Conservation (phyloP, 2,329 filamentous ascomycete genomes). For the Fusarium poae region DNA sequence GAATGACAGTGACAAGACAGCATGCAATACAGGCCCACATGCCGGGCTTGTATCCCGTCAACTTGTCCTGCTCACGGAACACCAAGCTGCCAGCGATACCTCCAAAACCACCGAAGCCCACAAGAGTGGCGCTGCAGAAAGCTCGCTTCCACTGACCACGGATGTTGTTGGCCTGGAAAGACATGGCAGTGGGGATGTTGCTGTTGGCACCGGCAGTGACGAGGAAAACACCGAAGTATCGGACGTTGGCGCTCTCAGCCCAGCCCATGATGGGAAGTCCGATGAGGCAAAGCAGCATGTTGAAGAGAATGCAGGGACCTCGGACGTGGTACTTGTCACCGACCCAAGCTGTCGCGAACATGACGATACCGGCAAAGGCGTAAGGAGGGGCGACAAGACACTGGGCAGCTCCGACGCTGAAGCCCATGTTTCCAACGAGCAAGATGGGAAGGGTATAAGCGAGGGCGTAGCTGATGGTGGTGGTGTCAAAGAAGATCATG, state of each 20-base stretch:
- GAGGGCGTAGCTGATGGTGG: constrained; percentile 79
- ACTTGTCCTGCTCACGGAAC: constrained; percentile 70
- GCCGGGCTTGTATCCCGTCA: constrained; percentile 66
- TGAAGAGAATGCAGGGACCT: constrained; percentile 74
- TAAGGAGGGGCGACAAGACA: constrained; percentile 80
- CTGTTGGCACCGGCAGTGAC: constrained; percentile 81
- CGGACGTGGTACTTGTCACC: constrained; percentile 77
- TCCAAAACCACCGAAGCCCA: constrained; percentile 82
- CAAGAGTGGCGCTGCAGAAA: constrained; percentile 79
- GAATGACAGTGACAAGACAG: constrained; percentile 59
- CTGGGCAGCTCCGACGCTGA: constrained; percentile 72
- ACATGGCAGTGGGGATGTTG: constrained; percentile 80
- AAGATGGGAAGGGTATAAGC: constrained; percentile 86
- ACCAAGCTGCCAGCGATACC: constrained; percentile 82
- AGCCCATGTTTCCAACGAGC: constrained; percentile 72
- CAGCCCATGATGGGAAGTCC: constrained; percentile 82
- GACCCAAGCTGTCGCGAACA: constrained; percentile 70
- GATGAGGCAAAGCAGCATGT: constrained; percentile 74
- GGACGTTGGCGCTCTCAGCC: constrained; percentile 64
- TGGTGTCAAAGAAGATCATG: constrained; percentile 73
- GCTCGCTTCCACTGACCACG: constrained; percentile 91
- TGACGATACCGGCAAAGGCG: constrained; percentile 72
- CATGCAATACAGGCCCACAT: constrained; percentile 68
- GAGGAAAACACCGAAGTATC: constrained; percentile 82
- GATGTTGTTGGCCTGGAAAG: constrained; percentile 90